These are phyloP conservation scores for Trichoderma asperellum DNA, from an alignment of 2,329 filamentous ascomycete species.

Conservation along the genomic window DNA sequence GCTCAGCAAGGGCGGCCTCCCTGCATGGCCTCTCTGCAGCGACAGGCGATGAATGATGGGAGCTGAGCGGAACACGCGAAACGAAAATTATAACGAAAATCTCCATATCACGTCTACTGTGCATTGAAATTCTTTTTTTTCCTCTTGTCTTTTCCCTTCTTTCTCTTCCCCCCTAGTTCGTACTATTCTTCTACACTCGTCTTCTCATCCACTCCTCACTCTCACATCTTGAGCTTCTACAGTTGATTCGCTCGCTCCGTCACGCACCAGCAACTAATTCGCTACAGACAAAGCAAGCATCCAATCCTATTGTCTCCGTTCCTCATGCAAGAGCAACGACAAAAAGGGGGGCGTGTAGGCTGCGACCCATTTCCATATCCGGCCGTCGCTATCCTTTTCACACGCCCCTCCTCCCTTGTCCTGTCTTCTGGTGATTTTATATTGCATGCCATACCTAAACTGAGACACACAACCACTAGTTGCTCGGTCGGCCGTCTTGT, in stretches of 20 bases:
- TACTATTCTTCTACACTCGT: background rate
- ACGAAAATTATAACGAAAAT: background rate
- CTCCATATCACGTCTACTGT: background rate
- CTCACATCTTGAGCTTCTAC: background rate
- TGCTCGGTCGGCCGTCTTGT: conserved; percentile 3
- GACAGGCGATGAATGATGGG: background rate
- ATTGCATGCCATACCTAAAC: conserved; percentile 22
- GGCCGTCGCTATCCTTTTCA: background rate
- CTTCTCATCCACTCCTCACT: background rate
- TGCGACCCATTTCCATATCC: conserved; percentile 4
- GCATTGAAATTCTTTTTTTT: background rate
- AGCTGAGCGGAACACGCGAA: conserved; percentile 9
- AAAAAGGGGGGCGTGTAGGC: conserved; percentile 12
- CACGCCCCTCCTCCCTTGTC: conserved; percentile 14
- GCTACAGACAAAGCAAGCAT: conserved; percentile 1
- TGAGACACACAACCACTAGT: conserved; percentile 16
- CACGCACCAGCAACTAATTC: conserved; percentile 1
- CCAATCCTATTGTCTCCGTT: conserved; percentile 23
- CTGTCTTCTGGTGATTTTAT: background rate
- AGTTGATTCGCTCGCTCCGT: conserved; percentile 1
- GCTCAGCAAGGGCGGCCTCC: conserved; percentile 23
- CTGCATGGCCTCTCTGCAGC: conserved; percentile 12
- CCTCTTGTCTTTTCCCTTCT: background rate
- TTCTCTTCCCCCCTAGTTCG: background rate
- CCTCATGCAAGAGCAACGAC: conserved; percentile 24